These are phyloP conservation scores for Fragaria iinumae DNA, from an alignment of 306 rosid genomes.

Conservation along the genomic window DNA sequence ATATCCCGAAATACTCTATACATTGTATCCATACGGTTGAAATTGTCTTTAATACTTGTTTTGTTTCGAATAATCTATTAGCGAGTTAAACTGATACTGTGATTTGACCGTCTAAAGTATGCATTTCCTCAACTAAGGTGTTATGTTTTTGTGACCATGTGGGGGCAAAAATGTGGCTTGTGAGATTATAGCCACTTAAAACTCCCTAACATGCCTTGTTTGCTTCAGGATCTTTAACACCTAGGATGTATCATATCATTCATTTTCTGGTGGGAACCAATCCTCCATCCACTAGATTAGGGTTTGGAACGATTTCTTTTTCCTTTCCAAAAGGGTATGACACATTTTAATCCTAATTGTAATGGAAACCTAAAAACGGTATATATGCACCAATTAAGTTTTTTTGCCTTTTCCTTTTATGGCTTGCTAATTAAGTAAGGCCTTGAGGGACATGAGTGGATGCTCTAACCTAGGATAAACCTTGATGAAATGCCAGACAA, in stretches of 20 bases:
- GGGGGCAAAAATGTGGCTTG: conserved; percentile 35
- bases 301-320: neutral
- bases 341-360: neutral
- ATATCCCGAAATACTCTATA: neutral
- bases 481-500: conserved; percentile 7
- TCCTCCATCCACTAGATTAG: conserved; percentile 27
- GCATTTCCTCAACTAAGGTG: neutral
- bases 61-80: no score
- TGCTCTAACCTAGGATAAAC: conserved; percentile 5
- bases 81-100: neutral
- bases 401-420: neutral
- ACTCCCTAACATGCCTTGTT: conserved; percentile 49
- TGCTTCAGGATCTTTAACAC: conserved; percentile 42
- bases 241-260: conserved; percentile 36
- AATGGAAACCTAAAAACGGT: neutral
- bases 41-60: neutral
- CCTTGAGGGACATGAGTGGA: neutral
- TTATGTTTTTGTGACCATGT: conserved; percentile 32
- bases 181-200: conserved; percentile 44
- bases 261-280: conserved; percentile 46
- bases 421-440: conserved; percentile 3
- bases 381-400: neutral
- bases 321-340: neutral
- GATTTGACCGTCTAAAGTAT: neutral
- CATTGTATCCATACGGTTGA: neutral